Conservation (phyloP, 106 monocot species). For the Narthecium ossifragum region DNA sequence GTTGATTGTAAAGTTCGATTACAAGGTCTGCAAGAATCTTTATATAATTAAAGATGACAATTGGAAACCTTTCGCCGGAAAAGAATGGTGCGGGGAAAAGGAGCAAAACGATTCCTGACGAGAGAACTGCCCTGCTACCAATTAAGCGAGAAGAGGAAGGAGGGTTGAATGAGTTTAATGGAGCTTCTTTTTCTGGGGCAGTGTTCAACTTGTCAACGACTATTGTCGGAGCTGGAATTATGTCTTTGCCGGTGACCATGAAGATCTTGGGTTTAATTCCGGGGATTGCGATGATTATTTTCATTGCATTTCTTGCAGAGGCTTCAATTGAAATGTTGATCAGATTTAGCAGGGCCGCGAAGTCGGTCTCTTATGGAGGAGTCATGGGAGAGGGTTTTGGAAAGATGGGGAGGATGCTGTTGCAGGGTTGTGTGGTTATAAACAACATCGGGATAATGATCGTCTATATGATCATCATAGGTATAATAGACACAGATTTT, state of each 20-base stretch:
- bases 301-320: conserved; percentile 73
- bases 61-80: conserved; percentile 19
- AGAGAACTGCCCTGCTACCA: conserved; percentile 59
- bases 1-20: background rate
- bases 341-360: conserved; percentile 56
- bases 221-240: conserved; percentile 93
- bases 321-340: conserved; percentile 80
- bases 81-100: conserved; percentile 18
- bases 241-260: conserved; percentile 90
- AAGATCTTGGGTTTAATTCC: conserved; percentile 79
- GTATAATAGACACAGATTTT: too few species aligned
- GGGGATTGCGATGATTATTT: conserved; percentile 62
- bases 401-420: conserved; percentile 48
- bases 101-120: conserved; percentile 40
- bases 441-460: conserved; percentile 76
- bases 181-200: conserved; percentile 81
- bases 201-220: conserved; percentile 95
- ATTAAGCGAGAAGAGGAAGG: conserved; percentile 26
- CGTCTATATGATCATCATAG: conserved; percentile 96
- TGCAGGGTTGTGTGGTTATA: conserved; percentile 74
- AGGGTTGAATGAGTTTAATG: conserved; percentile 51
- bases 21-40: background rate
- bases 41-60: conserved; percentile 62
- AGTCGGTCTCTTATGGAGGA: conserved; percentile 56
- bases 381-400: conserved; percentile 87